Percentiles rank a stretch among this genome's conserved stretches.
Conservation (phyloP, 2,329 filamentous ascomycete genomes). For the Pseudocercospora crystallina region DNA sequence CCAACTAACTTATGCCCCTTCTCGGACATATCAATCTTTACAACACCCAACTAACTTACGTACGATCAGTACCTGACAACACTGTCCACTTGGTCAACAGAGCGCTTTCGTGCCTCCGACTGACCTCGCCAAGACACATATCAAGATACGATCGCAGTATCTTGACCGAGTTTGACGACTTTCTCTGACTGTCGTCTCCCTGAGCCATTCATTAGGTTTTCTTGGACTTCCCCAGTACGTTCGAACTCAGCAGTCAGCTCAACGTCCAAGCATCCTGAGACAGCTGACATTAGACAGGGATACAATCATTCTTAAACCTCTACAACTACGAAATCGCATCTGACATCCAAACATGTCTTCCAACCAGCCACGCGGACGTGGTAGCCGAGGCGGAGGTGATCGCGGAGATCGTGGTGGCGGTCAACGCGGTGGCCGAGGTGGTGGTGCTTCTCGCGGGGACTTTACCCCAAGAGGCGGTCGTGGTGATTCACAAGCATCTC, state of each 20-base stretch:
- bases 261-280: too few relatives aligned
- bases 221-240: too few relatives aligned
- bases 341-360: slow-evolving; percentile 20
- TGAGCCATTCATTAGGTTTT: slow-evolving; percentile 20
- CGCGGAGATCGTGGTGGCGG: slow-evolving; percentile 14
- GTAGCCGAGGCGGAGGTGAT: slow-evolving; percentile 15
- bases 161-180: slow-evolving; percentile 7
- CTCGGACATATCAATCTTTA: too few relatives aligned
- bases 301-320: too few relatives aligned
- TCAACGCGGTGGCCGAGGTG: slow-evolving; percentile 14
- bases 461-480: slow-evolving; percentile 14
- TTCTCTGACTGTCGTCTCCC: slow-evolving; percentile 12
- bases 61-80: background rate
- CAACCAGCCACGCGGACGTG: slow-evolving; percentile 21
- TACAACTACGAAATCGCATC: background rate
- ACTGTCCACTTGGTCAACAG: background rate
- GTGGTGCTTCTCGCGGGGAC: slow-evolving; percentile 9
- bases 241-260: too few relatives aligned
- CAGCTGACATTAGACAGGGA: too few relatives aligned
- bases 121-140: background rate
- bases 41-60: background rate
- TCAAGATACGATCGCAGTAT: background rate
- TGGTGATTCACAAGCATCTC: slow-evolving; percentile 12
- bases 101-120: background rate
- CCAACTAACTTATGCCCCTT: too few relatives aligned